Base-by-base conservation (phyloP, 176 grass and related monocot species). In the Phyllostachys edulis region DNA sequence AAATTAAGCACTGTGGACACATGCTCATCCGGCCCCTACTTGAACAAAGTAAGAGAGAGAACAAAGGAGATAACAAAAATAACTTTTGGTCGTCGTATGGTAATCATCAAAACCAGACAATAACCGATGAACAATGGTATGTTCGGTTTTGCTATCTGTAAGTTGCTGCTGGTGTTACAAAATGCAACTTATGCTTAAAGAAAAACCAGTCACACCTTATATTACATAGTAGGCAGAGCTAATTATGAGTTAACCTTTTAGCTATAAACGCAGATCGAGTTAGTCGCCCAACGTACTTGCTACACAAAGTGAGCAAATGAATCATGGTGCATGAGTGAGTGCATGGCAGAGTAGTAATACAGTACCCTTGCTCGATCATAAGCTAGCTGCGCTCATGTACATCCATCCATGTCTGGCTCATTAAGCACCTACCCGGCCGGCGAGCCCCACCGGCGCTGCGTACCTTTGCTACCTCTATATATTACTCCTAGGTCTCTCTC, bases 401-500 rank as follows among this genome's bases (percentile, higher is more conserved):
- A 66, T 23, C 68, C 67, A 57, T 57, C 37, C 55, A 6, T 38
- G 73, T 21, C 55, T 63, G 67, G 56, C 66, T 56, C 37, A 32
- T 57, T 66, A 88, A 78, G 74, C 63, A 47, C 23, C 86, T 56
- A 79, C 73, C 78, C 47, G 47, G 47, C 79, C 37, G 50, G 40
- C 50, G 71, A 81, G 56, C 44, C 56, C 73, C 71, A 69, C 86
- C 69, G 66, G 10, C 47, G 52, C 26, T 65, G 87, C 18, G 70
- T 45, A 77, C 59, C 87, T 84, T 66, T 69, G 76, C 76, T 51
- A 61, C 69, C 76, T 71, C 38, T 89, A 83, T 83, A 90, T 87
- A 87, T 84, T 87, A 79, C 74, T 84, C 60, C 61, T 63, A 87
- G 80, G 69, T 74, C 75, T 90, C 75, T 78, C 80, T 52, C 84